Evolutionary conservation across 2,329 filamentous ascomycete genomes (phyloP), one percentile per base, ranked within the genome.

Genomic region (Clonostachys chloroleuca): DNA sequence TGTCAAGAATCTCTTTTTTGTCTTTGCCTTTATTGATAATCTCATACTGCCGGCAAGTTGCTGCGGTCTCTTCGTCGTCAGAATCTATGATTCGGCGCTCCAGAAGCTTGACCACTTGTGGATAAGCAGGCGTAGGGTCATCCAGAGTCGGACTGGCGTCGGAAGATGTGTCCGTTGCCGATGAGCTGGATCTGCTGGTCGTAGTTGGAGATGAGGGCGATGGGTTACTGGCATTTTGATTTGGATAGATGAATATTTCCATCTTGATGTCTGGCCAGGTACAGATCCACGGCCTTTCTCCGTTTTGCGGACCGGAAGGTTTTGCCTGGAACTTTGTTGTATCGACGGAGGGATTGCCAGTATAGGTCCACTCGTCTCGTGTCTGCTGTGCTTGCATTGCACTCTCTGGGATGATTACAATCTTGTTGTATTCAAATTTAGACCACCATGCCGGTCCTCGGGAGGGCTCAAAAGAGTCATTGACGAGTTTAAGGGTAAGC

Each of bases 221-320:
- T 8, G 47, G 42, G 8, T 60, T 59, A 52, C 70, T 77, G 46
- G 66, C 70, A 54, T 76, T 79, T 53, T 81, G 75, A 20, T 65
- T 63, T 1, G 77, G 69, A 51, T 81, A 83, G 39, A 83, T 76
- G 53, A 81, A 80, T 5, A 81, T 60, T 45, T 83, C 78, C 6
- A 83, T 64, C 4, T 70, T 65, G 1, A 77, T 81, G 30, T 72
- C 66, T 3, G 77, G 75, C 79, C 80, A 83, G 3, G 67, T 74
- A 56, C 80, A 83, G 18, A 83, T 68, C 80, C 80, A 83, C 1
- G 75, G 74, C 48, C 65, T 74, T 42, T 81, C 77, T 3, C 78
- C 79, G 0, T 61, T 59, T 49, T 68, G 58, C 1, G 67, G 66
- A 12, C 60, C 59, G 4, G 52, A 47, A 6, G 49, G 55, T 34